phyloP scores from a whole-genome alignment of 2,329 filamentous ascomycete species.

The Fusarium guadeloupense region DNA sequence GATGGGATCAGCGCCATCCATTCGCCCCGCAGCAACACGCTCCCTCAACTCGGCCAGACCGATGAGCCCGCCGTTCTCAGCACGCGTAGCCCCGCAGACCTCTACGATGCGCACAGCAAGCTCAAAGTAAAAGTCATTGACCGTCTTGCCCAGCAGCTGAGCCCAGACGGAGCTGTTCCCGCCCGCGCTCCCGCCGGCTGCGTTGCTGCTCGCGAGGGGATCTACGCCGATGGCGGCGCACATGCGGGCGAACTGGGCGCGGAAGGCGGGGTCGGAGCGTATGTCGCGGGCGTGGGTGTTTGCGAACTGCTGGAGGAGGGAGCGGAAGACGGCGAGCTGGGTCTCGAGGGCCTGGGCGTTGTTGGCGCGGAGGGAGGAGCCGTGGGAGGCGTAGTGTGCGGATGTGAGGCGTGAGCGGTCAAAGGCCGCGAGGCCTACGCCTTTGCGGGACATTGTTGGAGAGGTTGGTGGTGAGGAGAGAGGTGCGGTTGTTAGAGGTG shows the following conservation, averaged over 20 bases:
- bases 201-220: constrained; percentile 72
- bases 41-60: constrained; percentile 83
- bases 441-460: constrained; percentile 74
- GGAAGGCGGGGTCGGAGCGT: constrained; percentile 92
- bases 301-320: constrained; percentile 92
- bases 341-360: constrained; percentile 89
- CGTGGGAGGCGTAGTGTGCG: constrained; percentile 90
- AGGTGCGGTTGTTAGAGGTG: background rate
- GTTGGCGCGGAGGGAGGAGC: constrained; percentile 82
- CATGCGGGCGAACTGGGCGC: constrained; percentile 98
- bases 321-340: constrained; percentile 95
- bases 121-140: constrained; percentile 99
- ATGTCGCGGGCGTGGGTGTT: constrained; percentile 96
- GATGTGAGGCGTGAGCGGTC: constrained; percentile 84
- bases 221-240: constrained; percentile 97
- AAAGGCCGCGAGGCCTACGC: constrained; percentile 90
- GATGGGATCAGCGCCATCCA: constrained; percentile 80
- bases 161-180: constrained; percentile 84
- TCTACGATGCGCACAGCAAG: constrained; percentile 95
- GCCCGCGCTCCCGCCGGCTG: constrained; percentile 51
- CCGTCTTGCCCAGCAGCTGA: constrained; percentile 87
- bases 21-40: constrained; percentile 74
- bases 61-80: constrained; percentile 92
- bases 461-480: background rate
- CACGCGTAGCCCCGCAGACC: constrained; percentile 84